Conservation (phyloP, 208 protist species). For the Trichomonas tenax region DNA sequence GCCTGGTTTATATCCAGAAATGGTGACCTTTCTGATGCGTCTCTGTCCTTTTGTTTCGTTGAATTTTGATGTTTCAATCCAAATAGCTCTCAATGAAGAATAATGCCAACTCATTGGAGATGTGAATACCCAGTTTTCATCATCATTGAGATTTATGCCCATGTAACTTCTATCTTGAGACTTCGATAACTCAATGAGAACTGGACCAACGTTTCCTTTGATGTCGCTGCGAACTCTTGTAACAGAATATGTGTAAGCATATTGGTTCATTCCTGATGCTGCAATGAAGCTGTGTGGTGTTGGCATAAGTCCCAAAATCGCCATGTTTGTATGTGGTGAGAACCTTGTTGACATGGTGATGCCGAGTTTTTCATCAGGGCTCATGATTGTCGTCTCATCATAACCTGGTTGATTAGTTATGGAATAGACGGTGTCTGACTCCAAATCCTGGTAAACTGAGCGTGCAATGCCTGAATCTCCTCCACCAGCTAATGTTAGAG, state of each 20-base stretch:
- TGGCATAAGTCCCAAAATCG: neutral
- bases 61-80: neutral
- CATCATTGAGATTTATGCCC: neutral
- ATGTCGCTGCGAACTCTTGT: neutral
- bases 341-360: neutral
- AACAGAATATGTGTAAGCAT: neutral
- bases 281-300: neutral
- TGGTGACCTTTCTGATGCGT: neutral
- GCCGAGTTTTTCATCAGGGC: neutral
- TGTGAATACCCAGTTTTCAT: neutral
- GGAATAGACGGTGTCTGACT: neutral
- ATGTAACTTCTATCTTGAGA: neutral
- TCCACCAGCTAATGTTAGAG: neutral
- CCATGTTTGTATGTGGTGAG: neutral
- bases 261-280: neutral
- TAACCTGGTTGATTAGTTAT: neutral
- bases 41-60: too few species aligned
- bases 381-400: conserved; percentile 2
- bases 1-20: neutral
- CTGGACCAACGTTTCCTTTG: neutral
- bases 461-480: neutral
- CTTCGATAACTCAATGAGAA: neutral
- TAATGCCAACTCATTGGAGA: neutral
- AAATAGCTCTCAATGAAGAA: neutral
- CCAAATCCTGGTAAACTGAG: neutral